Evolutionary conservation across 2,329 filamentous ascomycete genomes (phyloP), one percentile per base, ranked within the genome.

Genomic region (Calycina herbarum): DNA sequence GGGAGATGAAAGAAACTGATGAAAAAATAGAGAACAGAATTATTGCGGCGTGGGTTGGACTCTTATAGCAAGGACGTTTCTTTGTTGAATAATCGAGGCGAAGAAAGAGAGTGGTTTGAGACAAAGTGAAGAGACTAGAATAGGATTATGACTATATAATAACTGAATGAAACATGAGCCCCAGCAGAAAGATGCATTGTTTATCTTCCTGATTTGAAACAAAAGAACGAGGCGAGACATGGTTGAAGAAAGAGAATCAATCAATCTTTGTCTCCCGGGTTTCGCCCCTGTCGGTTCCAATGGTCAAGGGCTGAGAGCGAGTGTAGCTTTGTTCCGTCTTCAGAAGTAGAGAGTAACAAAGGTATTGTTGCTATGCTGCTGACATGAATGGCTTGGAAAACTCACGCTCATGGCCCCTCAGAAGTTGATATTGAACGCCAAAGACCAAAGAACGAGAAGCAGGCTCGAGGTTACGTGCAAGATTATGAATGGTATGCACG

Each of bases 41-140:
- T 54, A 27, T 54, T 54, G 48, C 48, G 48, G 20, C n/a, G 48
- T 24, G 48, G 20, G 20, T 54, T 54, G n/a, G 24, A n/a, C 48
- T 51, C 38, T 65, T 27, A 60, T 38, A 45, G 57, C n/a, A 20
- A 51, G 29, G 38, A 27, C 40, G 45, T 58, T 57, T 60, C 57
- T 45, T 29, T 60, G 13, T 38, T 54, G 27, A 40, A 11, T 15
- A 56, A 54, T 42, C 20, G 35, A 63, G 48, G 13, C 27, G 35
- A 45, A 42, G 17, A 40, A 64, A 56, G 51, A 27, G 6, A 54
- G 10, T 66, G 5, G 20, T 24, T 24, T 54, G 20, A 54, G 48
- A 54, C 48, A 54, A 54, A 54, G 20, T 54, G 20, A 54, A 13
- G 24, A 13, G 8, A 24, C 20, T 54, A 24, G 24, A 27, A 54